A percentile compares a stretch with the other conserved stretches of the same genome.
These are phyloP conservation scores for Cladophialophora exuberans DNA, from an alignment of 2,329 filamentous ascomycete genomes.

Conservation along the genomic window DNA sequence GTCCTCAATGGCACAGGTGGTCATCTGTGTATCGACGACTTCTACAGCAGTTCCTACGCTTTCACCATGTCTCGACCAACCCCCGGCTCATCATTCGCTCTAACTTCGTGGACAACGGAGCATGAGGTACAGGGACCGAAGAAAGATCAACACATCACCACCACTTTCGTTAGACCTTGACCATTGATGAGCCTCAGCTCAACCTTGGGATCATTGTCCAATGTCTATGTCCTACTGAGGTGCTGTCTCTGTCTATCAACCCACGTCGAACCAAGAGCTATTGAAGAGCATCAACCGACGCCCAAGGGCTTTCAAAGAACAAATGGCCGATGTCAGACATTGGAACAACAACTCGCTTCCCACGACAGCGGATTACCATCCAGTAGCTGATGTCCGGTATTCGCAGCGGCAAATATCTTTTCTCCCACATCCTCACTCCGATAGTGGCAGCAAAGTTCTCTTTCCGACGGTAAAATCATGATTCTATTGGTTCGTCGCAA, in stretches of 20 bases:
- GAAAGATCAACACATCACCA: constrained; percentile 51
- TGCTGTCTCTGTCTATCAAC: too few relatives aligned
- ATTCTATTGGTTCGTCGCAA: constrained; percentile 1
- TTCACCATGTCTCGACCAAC: constrained; percentile 42
- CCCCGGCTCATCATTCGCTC: constrained; percentile 25
- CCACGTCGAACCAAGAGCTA: too few relatives aligned
- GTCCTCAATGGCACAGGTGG: constrained; percentile 45
- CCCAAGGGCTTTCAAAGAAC: too few relatives aligned
- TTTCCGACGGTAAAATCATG: constrained; percentile 13
- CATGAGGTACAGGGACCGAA: constrained; percentile 51
- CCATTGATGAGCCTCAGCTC: too few relatives aligned
- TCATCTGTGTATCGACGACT: constrained; percentile 52
- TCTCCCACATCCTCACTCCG: not conserved
- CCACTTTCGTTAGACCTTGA: constrained; percentile 38
- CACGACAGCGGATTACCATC: too few relatives aligned
- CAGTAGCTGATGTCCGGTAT: too few relatives aligned
- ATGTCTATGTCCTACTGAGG: too few relatives aligned
- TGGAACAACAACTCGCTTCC: not conserved
- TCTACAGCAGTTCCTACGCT: constrained; percentile 50
- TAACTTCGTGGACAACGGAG: constrained; percentile 44
- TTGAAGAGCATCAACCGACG: too few relatives aligned
- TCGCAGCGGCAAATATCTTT: too few relatives aligned
- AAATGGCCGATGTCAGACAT: not conserved
- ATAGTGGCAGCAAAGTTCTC: not conserved
- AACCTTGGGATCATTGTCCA: too few relatives aligned